These are phyloP conservation scores for Mortierella sp. DNA, from an alignment of 371 early-diverging fungal genomes.

Conservation along the genomic window DNA sequence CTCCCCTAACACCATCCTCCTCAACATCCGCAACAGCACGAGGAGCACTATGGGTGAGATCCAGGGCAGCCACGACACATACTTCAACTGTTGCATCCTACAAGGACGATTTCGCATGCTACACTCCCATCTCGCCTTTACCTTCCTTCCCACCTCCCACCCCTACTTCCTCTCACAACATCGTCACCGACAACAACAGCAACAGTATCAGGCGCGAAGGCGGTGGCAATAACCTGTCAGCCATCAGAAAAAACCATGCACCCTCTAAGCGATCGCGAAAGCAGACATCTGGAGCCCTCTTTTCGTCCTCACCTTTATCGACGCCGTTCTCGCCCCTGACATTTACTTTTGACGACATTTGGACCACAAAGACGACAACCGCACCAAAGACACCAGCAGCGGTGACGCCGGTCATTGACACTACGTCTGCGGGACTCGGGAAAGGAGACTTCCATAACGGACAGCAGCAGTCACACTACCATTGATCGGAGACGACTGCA, in stretches of 20 bases:
- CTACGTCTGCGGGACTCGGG: neutral
- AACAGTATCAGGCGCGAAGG: too few species aligned
- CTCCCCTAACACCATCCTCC: constrained; percentile 12
- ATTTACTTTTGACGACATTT: neutral
- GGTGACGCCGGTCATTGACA: too few species aligned
- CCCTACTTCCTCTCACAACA: neutral
- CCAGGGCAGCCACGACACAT: neutral
- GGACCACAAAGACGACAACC: neutral
- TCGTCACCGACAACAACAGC: neutral
- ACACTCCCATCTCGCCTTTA: neutral
- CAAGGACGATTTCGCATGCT: neutral
- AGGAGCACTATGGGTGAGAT: neutral
- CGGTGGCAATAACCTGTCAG: too few species aligned
- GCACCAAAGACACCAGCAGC: too few species aligned
- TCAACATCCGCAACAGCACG: neutral
- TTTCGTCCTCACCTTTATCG: neutral
- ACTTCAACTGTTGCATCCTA: neutral
- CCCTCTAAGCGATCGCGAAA: neutral
- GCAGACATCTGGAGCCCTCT: neutral
- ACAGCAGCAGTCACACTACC: neutral
- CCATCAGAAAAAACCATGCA: neutral
- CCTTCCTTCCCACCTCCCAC: neutral
- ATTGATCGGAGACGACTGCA: neutral
- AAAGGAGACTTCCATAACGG: neutral
- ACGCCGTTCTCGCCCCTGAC: neutral